Evolutionary conservation across 2,329 filamentous ascomycete species (phyloP), one percentile per base, ranked within the genome.

Genomic region (Xylariaceae sp.): DNA sequence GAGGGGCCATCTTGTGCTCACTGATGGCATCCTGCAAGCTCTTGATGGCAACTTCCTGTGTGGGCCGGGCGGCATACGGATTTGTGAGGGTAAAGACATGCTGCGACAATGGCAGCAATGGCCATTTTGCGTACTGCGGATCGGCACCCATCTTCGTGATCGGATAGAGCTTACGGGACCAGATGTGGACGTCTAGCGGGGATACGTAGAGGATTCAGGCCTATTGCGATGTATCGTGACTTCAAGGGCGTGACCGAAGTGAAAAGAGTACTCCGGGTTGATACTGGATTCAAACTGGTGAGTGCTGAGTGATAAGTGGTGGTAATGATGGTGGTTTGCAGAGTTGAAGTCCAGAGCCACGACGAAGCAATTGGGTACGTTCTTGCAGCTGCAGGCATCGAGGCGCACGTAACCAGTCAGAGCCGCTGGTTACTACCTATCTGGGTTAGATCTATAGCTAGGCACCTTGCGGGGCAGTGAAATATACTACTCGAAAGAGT

Each of bases 81-180:
- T 92, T 92, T 73, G 89, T 91, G 78, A 94, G 83, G 72, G 88
- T 88, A 79, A 94, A 94, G 76, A 94, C 89, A 73, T 92, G 86
- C 79, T 94, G 90, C 64, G 89, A 84, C 70, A 95, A 83, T 68
- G 89, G 84, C 73, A 94, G 85, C 75, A 91, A 81, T 63, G 90
- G 90, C 79, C 88, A 93, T 77, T 90, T 90, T 70, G 88, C 87
- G 78, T 92, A 92, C 76, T 92, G 90, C 67, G 89, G 88, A 77
- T 94, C 90, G 72, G 89, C 83, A 70, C 85, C 85, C 85, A 88
- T 92, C 79, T 78, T 83, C n/a, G 41, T 17, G 37, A 52, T 35
- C 35, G 48, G 10, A 34, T n/a, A 30, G 30, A 48, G 50, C 37
- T 41, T 41, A 41, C 37, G 37, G 37, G 37, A 13, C 8, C 8